Evolutionary conservation across 805 yeast genomes (phyloP).

Genomic region (Starmerella apicola): DNA sequence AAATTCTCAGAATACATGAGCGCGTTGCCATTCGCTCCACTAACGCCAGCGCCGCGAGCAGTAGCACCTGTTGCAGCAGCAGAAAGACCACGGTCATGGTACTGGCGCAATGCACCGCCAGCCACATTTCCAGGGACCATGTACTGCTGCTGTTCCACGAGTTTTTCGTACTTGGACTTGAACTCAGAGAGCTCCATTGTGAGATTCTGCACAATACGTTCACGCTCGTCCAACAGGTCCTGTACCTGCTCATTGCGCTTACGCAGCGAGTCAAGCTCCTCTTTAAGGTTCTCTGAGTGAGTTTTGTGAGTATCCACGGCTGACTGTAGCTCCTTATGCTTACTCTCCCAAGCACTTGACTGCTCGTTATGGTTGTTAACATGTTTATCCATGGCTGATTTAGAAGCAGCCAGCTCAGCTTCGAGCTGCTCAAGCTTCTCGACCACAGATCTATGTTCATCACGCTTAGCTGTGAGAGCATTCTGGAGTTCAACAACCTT

Average conservation of each 20-base stretch:
- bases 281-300: constrained; percentile 3
- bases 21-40: neutral
- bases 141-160: constrained; percentile 24
- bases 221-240: constrained; percentile 39
- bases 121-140: constrained; percentile 21
- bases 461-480: constrained; percentile 53
- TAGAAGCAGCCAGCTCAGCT: constrained; percentile 7
- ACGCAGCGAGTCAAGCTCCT: constrained; percentile 9
- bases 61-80: neutral
- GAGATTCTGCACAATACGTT: constrained; percentile 23
- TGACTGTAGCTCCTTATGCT: constrained; percentile 4
- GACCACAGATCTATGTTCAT: constrained; percentile 42
- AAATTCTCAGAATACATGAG: too few relatives aligned
- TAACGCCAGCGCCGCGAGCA: neutral
- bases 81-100: constrained; percentile 2
- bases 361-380: neutral
- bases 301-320: constrained; percentile 7
- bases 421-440: constrained; percentile 10
- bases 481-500: constrained; percentile 95
- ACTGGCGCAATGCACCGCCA: constrained; percentile 10
- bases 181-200: constrained; percentile 23
- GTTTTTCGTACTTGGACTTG: constrained; percentile 20
- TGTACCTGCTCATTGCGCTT: constrained; percentile 31
- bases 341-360: neutral
- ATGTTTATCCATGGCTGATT: constrained; percentile 1